Evolutionary conservation across 176 grass and related monocot genomes (phyloP).

Genomic region (Hyparrhenia diplandra): DNA sequence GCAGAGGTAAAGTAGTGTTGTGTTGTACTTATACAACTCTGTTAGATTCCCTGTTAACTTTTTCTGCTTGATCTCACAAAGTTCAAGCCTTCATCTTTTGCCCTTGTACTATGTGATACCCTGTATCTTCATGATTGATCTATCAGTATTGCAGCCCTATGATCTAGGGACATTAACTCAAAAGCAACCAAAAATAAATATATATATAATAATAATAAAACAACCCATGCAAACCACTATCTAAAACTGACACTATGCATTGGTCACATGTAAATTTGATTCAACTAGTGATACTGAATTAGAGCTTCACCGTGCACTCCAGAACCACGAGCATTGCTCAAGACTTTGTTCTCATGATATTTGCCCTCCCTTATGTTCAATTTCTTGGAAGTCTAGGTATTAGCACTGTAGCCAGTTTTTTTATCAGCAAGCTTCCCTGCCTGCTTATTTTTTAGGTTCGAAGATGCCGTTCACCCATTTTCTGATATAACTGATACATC

Average conservation of each 20-base stretch:
- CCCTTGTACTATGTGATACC: not conserved
- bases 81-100: not conserved
- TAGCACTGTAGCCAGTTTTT: not conserved
- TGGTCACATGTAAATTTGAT: not conserved
- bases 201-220: too few species aligned
- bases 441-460: not conserved
- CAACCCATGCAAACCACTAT: not conserved
- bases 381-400: not conserved
- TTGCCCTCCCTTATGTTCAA: not conserved
- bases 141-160: not conserved
- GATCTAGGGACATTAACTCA: not conserved
- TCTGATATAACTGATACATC: not conserved
- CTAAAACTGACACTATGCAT: not conserved
- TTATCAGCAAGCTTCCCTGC: not conserved
- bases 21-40: constrained; percentile 12
- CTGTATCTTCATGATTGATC: not conserved
- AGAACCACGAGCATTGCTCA: not conserved
- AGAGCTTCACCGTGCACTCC: not conserved
- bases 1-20: constrained; percentile 61
- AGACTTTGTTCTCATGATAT: not conserved
- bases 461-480: constrained; percentile 3
- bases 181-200: not conserved
- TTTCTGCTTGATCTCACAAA: constrained; percentile 1
- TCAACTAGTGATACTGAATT: not conserved
- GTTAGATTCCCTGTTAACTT: not conserved